These are phyloP conservation scores for Zoysia japonica DNA, from an alignment of 176 grass and related monocot genomes.

Conservation along the genomic window DNA sequence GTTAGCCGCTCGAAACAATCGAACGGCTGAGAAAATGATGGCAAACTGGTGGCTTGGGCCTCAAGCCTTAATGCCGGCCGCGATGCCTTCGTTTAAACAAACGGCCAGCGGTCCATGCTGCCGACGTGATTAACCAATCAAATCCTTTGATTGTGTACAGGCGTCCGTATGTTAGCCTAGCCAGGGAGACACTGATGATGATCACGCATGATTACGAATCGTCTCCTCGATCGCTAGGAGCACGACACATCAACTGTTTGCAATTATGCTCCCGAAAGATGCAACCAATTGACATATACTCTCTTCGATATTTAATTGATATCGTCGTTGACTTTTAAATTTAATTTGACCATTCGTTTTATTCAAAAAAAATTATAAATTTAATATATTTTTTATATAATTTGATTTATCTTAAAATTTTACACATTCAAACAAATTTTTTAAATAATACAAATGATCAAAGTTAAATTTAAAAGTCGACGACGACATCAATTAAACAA, in stretches of 20 bases:
- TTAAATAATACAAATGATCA: too few species aligned
- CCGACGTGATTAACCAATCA: neutral
- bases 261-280: slow-evolving; percentile 10
- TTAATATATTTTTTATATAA: too few species aligned
- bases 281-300: neutral
- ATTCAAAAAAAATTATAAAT: too few species aligned
- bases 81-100: slow-evolving; percentile 31
- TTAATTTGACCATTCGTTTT: too few species aligned
- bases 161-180: neutral
- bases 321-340: too few species aligned
- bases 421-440: too few species aligned
- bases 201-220: slow-evolving; percentile 15
- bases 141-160: neutral
- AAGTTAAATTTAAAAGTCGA: too few species aligned
- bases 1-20: slow-evolving; percentile 13
- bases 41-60: slow-evolving; percentile 17
- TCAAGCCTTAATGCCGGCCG: slow-evolving; percentile 10
- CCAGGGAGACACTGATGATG: neutral
- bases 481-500: too few species aligned
- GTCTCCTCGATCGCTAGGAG: neutral
- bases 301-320: too few species aligned
- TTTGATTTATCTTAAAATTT: too few species aligned
- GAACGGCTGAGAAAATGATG: slow-evolving; percentile 4
- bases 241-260: slow-evolving; percentile 5
- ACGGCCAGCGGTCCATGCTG: neutral